Evolutionary conservation across 352 stramenopile genomes (phyloP), one percentile per base, ranked within the genome.

Genomic region (Phytophthora colocasiae): DNA sequence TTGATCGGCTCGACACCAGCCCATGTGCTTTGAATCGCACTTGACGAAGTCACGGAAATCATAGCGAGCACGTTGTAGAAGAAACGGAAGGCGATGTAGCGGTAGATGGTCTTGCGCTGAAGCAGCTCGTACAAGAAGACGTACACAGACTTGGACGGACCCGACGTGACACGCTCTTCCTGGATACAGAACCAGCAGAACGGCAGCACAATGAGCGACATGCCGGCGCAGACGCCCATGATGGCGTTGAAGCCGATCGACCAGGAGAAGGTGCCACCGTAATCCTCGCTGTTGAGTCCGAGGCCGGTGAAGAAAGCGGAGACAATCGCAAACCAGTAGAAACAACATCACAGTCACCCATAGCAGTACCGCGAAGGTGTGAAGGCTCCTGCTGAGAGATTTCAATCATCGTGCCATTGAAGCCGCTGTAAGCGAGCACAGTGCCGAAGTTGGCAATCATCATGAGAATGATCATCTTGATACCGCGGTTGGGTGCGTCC

Each of bases 391-490:
- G 73, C 52, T 91, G 83, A 17, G 77, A 81, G 2, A 91, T 53
- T 32, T 90, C 75, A 24, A 91, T 83, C 55, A 89, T 71, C 26
- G 80, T 69, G 6, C 84, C 87, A 61, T 93, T 88, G 29, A 78
- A 78, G 17, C 83, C 85, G 24, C 87, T 81, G 72, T 92, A 88
- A 11, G 81, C 76, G 52, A 93, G 85, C 24, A 93, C 82, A 22
- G 88, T 91, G 32, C 87, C 87, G 15, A 93, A 58, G 60, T 91
- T 90, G 6, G 85, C 85, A 31, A 93, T 36, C 59, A 91, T 88
- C 64, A 96, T 77, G 29, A 87, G 64, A 22, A 89, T 57, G 10
- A 91, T 81, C 71, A 85, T 76, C 58, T 87, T 85, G 41, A 77
- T 68, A 17, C 82, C 82, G 10, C 59, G 54, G 31, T 75, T 64